Evolutionary conservation across 768 basidiomycete species (phyloP), one percentile per base, ranked within the genome.

Genomic region (Phaffia tasmanica): DNA sequence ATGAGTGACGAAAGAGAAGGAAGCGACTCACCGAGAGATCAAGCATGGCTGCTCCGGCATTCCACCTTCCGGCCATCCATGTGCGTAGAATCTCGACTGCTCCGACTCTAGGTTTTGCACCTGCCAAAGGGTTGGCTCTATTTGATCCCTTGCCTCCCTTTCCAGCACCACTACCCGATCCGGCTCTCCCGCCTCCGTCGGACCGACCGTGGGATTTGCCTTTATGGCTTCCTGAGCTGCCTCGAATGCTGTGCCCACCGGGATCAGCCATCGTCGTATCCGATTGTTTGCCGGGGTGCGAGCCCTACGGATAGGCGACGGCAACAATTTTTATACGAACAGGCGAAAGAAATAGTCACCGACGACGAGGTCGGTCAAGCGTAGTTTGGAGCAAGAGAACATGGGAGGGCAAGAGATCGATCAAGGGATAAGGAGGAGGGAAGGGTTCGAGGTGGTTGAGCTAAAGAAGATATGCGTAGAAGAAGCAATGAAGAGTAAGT

Each of bases 21-120:
- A 19, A n/a, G 2, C 19, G 18, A 64, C 67, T 57, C 57, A 69
- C 67, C 48, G 67, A 64, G 0, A 69, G 62, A 55, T 69, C 62
- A 8, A 69, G 57, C 67, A 69, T 63, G 19, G 35, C 49, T 11
- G 48, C 49, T 25, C 64, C 62, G 1, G 67, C 57, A 35, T 56
- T 64, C 30, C 35, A 69, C 23, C 67, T 49, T 25, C 19, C 58
- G 30, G n/a, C 21, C 57, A 69, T 19, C 47, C 62, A 69, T 2
- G 62, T 49, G 14, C 63, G 46, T 29, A 69, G 16, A 6, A 19
- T 16, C 18, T 69, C 63, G 16, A 69, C 50, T 25, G 67, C 62
- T 21, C n/a, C 32, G 27, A 49, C 64, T 56, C 61, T 42, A 3
- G 61, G 47, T 53, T 64, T 69, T 7, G 61, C 49, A 21, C 67